Conservation (phyloP, 2,329 filamentous ascomycete species). For the Pestalotiopsis sp. region DNA sequence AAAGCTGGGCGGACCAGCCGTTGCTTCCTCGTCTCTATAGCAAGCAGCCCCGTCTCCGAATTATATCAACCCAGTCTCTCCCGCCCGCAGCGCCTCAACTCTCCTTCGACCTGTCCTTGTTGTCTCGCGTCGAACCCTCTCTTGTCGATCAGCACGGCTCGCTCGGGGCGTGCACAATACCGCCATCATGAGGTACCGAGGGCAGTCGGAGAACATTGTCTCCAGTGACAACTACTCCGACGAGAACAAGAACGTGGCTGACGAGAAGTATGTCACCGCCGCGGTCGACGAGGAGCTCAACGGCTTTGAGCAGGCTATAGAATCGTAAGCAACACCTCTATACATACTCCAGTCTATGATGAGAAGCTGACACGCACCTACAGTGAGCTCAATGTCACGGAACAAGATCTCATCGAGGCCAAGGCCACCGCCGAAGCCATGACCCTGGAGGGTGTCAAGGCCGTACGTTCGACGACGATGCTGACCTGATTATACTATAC, state of each 20-base stretch:
- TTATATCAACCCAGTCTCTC: neutral
- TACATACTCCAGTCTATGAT: neutral
- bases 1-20: neutral
- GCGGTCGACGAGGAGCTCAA: conserved; percentile 4
- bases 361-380: neutral
- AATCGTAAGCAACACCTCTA: neutral
- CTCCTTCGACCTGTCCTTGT: neutral
- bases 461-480: neutral
- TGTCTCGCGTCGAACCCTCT: neutral
- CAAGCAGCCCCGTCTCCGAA: neutral
- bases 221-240: neutral
- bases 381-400: conserved; percentile 13
- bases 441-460: conserved; percentile 3
- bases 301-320: conserved; percentile 7
- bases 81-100: neutral
- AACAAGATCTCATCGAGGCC: conserved; percentile 11
- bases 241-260: conserved; percentile 5
- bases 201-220: conserved; percentile 8
- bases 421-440: conserved; percentile 1
- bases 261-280: conserved; percentile 1
- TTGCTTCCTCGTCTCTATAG: neutral
- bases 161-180: neutral
- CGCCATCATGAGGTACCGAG: conserved; percentile 5
- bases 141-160: neutral
- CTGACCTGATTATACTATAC: neutral